Conservation (phyloP, 306 rosid species). For the Coriaria nepalensis region DNA sequence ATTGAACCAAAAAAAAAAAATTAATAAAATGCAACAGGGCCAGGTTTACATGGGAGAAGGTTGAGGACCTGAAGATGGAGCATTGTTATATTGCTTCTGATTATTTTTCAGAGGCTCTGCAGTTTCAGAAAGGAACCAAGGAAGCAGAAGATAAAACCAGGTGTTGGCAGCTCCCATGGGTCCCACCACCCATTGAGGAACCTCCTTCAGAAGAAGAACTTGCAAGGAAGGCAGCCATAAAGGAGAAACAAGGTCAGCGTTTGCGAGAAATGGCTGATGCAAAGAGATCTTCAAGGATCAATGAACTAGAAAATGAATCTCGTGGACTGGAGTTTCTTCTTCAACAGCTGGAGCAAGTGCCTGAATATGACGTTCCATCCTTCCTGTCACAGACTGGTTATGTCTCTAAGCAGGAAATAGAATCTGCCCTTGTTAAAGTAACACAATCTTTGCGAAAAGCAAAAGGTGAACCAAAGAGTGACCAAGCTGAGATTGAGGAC, state of each 20-base stretch:
- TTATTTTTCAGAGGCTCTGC: slow-evolving; percentile 56
- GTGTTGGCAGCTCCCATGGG: slow-evolving; percentile 96
- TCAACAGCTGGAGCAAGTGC: slow-evolving; percentile 70
- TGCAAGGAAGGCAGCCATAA: slow-evolving; percentile 96
- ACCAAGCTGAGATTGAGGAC: slow-evolving; percentile 60
- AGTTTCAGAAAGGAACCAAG: slow-evolving; percentile 73
- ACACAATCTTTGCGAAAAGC: slow-evolving; percentile 70
- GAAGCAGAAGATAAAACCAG: slow-evolving; percentile 84
- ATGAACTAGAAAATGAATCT: slow-evolving; percentile 81
- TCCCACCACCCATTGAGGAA: slow-evolving; percentile 85
- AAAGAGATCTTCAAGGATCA: slow-evolving; percentile 73
- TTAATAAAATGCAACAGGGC: slow-evolving; percentile 40
- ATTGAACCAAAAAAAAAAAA: no score
- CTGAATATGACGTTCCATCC: slow-evolving; percentile 41
- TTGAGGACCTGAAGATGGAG: slow-evolving; percentile 93
- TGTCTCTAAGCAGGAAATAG: slow-evolving; percentile 74
- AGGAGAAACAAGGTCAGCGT: slow-evolving; percentile 89
- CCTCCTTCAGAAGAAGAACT: slow-evolving; percentile 95
- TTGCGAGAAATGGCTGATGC: slow-evolving; percentile 99
- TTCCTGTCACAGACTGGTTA: slow-evolving; percentile 81
- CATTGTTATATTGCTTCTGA: slow-evolving; percentile 73
- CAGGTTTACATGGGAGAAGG: slow-evolving; percentile 93
- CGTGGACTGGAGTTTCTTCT: slow-evolving; percentile 79
- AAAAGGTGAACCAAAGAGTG: slow-evolving; percentile 76
- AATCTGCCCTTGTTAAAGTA: slow-evolving; percentile 57